Evolutionary conservation across 2,329 filamentous ascomycete genomes (phyloP).

Genomic region (Pseudogymnoascus sp.): DNA sequence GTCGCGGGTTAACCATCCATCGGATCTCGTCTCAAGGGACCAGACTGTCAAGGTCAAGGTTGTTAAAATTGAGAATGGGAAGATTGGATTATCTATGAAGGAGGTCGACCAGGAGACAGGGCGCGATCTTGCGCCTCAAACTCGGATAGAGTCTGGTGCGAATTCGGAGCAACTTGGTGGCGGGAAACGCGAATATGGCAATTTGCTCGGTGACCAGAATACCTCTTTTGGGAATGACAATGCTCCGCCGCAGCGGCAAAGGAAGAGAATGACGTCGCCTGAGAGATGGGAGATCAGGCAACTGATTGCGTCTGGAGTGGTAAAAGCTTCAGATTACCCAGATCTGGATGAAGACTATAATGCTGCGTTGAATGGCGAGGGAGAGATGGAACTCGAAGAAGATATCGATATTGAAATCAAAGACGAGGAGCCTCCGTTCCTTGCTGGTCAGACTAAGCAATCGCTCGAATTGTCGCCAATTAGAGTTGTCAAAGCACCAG

Average conservation of each 20-base stretch:
- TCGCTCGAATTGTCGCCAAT: slow-evolving; percentile 93
- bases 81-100: slow-evolving; percentile 91
- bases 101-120: slow-evolving; percentile 90
- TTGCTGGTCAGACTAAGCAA: slow-evolving; percentile 93
- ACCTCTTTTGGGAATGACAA: slow-evolving; percentile 58
- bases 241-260: slow-evolving; percentile 46
- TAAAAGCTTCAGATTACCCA: slow-evolving; percentile 87
- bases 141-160: slow-evolving; percentile 75
- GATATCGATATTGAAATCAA: slow-evolving; percentile 95
- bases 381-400: slow-evolving; percentile 84
- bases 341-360: slow-evolving; percentile 93
- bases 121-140: slow-evolving; percentile 71
- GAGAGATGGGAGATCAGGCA: slow-evolving; percentile 98
- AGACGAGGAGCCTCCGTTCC: slow-evolving; percentile 92
- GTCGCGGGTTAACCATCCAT: slow-evolving; percentile 82
- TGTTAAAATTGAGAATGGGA: slow-evolving; percentile 70
- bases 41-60: slow-evolving; percentile 92
- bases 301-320: slow-evolving; percentile 88
- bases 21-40: slow-evolving; percentile 71
- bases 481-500: slow-evolving; percentile 90
- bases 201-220: slow-evolving; percentile 41
- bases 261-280: slow-evolving; percentile 92
- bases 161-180: slow-evolving; percentile 79
- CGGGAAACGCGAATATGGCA: slow-evolving; percentile 48
- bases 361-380: slow-evolving; percentile 76